These are phyloP conservation scores for Salisapilia sapeloensis DNA, from an alignment of 352 stramenopile species.

Conservation along the genomic window DNA sequence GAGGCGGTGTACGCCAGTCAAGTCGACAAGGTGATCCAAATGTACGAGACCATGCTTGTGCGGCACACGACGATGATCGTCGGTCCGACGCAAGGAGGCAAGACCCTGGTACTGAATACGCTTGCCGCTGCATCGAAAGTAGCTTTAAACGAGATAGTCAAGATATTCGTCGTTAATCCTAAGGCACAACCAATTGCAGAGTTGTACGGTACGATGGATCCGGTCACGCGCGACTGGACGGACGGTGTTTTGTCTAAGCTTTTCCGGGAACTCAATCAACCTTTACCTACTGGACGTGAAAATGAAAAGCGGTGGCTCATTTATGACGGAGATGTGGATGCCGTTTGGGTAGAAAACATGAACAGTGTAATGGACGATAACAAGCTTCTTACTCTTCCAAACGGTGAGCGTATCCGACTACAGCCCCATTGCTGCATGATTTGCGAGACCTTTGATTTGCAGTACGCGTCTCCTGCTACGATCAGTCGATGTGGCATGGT, in stretches of 20 bases:
- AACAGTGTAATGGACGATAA: slow-evolving; percentile 97
- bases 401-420: slow-evolving; percentile 89
- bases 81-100: slow-evolving; percentile 84
- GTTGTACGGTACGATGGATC: slow-evolving; percentile 91
- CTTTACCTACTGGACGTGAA: slow-evolving; percentile 75
- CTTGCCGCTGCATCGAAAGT: slow-evolving; percentile 69
- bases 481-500: slow-evolving; percentile 94
- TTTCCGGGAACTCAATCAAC: slow-evolving; percentile 89
- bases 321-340: slow-evolving; percentile 93
- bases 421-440: slow-evolving; percentile 88
- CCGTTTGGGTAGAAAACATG: slow-evolving; percentile 96
- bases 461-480: slow-evolving; percentile 90
- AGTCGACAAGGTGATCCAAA: slow-evolving; percentile 95
- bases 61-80: slow-evolving; percentile 95
- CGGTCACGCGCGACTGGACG: slow-evolving; percentile 91
- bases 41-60: slow-evolving; percentile 94
- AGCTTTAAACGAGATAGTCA: slow-evolving; percentile 81
- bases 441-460: slow-evolving; percentile 91
- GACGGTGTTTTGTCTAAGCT: slow-evolving; percentile 90
- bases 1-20: slow-evolving; percentile 66
- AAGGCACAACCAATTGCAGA: slow-evolving; percentile 89
- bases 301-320: slow-evolving; percentile 92
- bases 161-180: slow-evolving; percentile 89
- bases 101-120: slow-evolving; percentile 85
- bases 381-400: slow-evolving; percentile 89